Evolutionary conservation across 2,329 filamentous ascomycete genomes (phyloP), one percentile per base, ranked within the genome.

Genomic region (Karstenula rhodostoma): DNA sequence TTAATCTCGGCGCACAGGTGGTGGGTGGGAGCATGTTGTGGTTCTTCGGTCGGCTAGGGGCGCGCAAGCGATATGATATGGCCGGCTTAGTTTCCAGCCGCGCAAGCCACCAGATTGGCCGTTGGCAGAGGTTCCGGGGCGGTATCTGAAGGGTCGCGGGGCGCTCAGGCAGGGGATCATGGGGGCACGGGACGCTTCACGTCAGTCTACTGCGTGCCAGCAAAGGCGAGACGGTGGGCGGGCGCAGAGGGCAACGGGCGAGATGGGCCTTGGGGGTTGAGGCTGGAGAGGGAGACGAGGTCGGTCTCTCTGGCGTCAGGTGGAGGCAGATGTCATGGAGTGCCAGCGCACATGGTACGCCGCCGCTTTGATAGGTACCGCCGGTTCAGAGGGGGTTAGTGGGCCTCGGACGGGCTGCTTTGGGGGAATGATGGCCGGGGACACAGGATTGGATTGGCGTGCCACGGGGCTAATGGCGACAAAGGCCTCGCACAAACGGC

Each of bases 1-100:
- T 76, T 77, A 76, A 78, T 78, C 67, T 78, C 75, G 75, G 75
- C 66, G 72, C 68, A 53, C 62, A n/a, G n/a, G n/a, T 57, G 68
- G 63, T 59, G 67, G 59, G 33, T 44, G 37, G 51, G 32, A 61
- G 59, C 64, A 54, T 64, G 57, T 58, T 59, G 61, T 58, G 59
- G 59, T 15, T 43, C 63, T 68, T 65, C 55, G 47, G 59, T 62
- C 65, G 65, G 68, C 66, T 61, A 73, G 68, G 67, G 67, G 60
- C 64, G 56, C 56, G 55, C 66, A 73, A 73, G 72, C 72, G 70
- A 70, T 67, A 67, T 66, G 70, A 70, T 67, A 67, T 66, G 72
- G 72, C 67, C 73, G 70, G 70, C 72, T 67, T 66, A 62, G 61
- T 59, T 60, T 62, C 42, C 44, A 51, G 33, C 43, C 52, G 49